A percentile compares a stretch with the other conserved stretches of the same genome.
phyloP scores from a whole-genome alignment of 805 yeast genomes.

The Zygosaccharomyces rouxii region DNA sequence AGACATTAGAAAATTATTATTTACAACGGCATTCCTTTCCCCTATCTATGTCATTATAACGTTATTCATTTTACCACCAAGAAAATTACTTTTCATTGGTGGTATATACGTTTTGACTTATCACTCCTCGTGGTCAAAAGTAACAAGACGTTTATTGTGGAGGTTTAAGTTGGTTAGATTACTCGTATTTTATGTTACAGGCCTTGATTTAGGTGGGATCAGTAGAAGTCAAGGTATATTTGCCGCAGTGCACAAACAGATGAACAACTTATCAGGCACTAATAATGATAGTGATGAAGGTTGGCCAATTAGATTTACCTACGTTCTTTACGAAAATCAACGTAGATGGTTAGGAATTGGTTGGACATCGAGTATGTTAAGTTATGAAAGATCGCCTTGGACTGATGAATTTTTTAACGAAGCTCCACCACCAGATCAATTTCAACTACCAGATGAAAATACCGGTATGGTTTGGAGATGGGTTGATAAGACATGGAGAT shows the following conservation, averaged over 20 bases:
- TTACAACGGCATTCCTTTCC: slow-evolving; percentile 80
- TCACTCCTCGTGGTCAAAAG: slow-evolving; percentile 81
- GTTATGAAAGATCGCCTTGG: slow-evolving; percentile 95
- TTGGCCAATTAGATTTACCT: slow-evolving; percentile 74
- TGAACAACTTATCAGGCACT: slow-evolving; percentile 32
- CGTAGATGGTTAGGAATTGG: slow-evolving; percentile 97
- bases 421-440: slow-evolving; percentile 67
- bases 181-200: slow-evolving; percentile 76
- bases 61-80: slow-evolving; percentile 65
- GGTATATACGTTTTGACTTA: slow-evolving; percentile 69
- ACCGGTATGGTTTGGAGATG: slow-evolving; percentile 85
- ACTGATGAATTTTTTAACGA: slow-evolving; percentile 94
- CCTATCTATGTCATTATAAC: slow-evolving; percentile 76
- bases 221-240: slow-evolving; percentile 41
- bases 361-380: slow-evolving; percentile 88
- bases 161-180: slow-evolving; percentile 65
- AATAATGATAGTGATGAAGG: slow-evolving; percentile 32
- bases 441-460: slow-evolving; percentile 73
- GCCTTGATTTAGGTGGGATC: slow-evolving; percentile 66
- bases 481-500: slow-evolving; percentile 90
- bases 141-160: slow-evolving; percentile 83
- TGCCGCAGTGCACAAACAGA: slow-evolving; percentile 42
- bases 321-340: slow-evolving; percentile 90
- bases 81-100: slow-evolving; percentile 52
- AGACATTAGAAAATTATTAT: slow-evolving; percentile 73